A percentile compares a stretch with the other conserved stretches of the same genome.
These are phyloP conservation scores for Eucalyptus curtisii DNA, from an alignment of 345 rosid genomes.

Conservation along the genomic window DNA sequence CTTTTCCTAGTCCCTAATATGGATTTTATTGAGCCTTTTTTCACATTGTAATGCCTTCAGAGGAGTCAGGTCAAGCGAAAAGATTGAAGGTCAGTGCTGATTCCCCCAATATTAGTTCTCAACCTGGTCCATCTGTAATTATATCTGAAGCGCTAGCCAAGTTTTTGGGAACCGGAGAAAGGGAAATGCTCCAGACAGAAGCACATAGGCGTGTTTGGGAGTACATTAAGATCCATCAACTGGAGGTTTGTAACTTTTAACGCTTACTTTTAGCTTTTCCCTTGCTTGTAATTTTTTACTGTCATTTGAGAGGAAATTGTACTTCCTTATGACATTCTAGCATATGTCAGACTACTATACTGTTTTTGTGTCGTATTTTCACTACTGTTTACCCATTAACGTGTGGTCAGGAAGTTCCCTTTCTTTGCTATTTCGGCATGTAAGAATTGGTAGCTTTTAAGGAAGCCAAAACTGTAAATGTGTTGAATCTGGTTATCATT, in stretches of 20 bases:
- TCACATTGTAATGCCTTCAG: conserved; percentile 12
- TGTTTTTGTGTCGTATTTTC: not conserved
- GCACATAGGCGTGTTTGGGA: conserved; percentile 65
- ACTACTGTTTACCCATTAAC: not conserved
- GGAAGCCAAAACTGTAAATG: not conserved
- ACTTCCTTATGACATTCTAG: not conserved
- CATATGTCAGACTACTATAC: not conserved
- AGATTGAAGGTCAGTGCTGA: conserved; percentile 51
- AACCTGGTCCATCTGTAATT: conserved; percentile 26
- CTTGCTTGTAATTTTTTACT: not conserved
- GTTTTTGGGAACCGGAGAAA: conserved; percentile 57
- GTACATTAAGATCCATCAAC: conserved; percentile 49
- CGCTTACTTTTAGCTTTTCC: not conserved
- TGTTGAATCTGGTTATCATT: not conserved
- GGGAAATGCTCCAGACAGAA: conserved; percentile 53
- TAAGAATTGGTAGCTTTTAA: not conserved
- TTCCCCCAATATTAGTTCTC: conserved; percentile 28
- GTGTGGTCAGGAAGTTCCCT: not conserved
- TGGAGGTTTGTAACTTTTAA: conserved; percentile 43
- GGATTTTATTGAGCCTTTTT: not conserved
- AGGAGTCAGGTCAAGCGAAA: conserved; percentile 72
- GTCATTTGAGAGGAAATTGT: not conserved
- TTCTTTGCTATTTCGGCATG: not conserved
- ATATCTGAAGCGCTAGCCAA: conserved; percentile 80
- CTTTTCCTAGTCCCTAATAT: not conserved